These are phyloP conservation scores for Trichoderma citrinoviride DNA, from an alignment of 2,329 filamentous ascomycete species.

Conservation along the genomic window DNA sequence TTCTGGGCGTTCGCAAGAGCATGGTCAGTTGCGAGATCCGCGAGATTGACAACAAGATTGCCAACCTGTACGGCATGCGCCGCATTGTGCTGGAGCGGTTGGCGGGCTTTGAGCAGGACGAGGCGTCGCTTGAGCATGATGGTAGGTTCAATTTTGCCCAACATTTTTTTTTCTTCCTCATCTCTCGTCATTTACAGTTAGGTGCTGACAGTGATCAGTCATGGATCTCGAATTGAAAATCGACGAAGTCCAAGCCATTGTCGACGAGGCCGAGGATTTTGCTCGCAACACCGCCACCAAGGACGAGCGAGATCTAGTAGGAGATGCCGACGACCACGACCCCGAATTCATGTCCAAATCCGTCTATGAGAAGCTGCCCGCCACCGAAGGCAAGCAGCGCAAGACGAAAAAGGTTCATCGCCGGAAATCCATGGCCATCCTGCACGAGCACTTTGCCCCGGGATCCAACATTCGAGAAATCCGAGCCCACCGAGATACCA, in stretches of 20 bases:
- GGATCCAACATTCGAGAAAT: constrained; percentile 86
- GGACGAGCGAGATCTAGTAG: constrained; percentile 53
- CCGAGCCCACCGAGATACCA: constrained; percentile 80
- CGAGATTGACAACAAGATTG: constrained; percentile 95
- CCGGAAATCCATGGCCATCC: constrained; percentile 84
- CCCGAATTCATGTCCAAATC: constrained; percentile 91
- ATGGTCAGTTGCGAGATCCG: constrained; percentile 96
- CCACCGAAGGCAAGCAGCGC: constrained; percentile 46
- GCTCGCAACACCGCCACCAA: constrained; percentile 51
- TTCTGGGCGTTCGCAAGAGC: constrained; percentile 89
- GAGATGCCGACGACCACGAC: constrained; percentile 49
- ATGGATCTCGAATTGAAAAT: constrained; percentile 60
- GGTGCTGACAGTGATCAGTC: constrained; percentile 42
- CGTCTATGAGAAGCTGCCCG: constrained; percentile 88
- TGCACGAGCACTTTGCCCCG: constrained; percentile 92
- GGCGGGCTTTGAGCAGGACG: constrained; percentile 84
- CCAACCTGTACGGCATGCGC: constrained; percentile 89
- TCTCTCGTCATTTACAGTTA: background rate
- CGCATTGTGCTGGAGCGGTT: constrained; percentile 86
- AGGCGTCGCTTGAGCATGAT: constrained; percentile 85
- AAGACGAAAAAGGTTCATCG: constrained; percentile 56
- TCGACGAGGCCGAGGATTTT: constrained; percentile 57
- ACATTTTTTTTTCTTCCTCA: background rate
- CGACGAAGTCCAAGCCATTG: constrained; percentile 59
- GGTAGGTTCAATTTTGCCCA: constrained; percentile 49